Evolutionary conservation across 2,329 filamentous ascomycete species (phyloP).

Genomic region (Sclerotinia subarctica): DNA sequence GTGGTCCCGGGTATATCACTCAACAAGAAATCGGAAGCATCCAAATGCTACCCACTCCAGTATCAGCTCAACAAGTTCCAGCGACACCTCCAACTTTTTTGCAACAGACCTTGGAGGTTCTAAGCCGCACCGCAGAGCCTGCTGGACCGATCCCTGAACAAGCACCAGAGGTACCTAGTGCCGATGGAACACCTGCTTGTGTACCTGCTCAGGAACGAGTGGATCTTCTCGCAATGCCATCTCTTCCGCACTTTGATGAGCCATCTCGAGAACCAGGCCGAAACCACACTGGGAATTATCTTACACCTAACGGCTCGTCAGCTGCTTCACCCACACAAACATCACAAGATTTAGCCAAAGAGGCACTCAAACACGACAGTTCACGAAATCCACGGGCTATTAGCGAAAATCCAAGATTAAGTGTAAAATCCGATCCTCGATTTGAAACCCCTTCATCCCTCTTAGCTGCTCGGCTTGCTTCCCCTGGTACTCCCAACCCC

Average conservation of each 20-base stretch:
- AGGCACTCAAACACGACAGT: too few relatives aligned
- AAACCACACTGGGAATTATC: background rate
- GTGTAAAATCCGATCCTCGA: background rate
- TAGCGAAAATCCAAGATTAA: background rate
- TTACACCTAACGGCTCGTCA: background rate
- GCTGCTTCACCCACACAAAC: background rate
- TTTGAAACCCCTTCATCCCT: background rate
- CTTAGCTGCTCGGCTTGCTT: background rate
- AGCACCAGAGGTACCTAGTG: background rate
- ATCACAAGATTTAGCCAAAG: background rate
- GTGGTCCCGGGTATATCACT: background rate
- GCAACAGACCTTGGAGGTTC: background rate
- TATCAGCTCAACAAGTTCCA: background rate
- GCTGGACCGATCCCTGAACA: background rate
- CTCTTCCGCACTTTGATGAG: background rate
- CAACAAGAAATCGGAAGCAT: background rate
- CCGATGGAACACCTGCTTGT: background rate
- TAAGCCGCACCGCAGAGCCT: background rate
- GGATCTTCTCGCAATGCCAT: background rate
- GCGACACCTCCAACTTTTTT: background rate
- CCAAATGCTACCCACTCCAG: background rate
- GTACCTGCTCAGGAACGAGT: background rate
- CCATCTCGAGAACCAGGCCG: background rate
- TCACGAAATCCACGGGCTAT: background rate
- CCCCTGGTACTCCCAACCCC: background rate